These are phyloP conservation scores for Alnus rubra DNA, from an alignment of 306 rosid genomes.

Conservation along the genomic window DNA sequence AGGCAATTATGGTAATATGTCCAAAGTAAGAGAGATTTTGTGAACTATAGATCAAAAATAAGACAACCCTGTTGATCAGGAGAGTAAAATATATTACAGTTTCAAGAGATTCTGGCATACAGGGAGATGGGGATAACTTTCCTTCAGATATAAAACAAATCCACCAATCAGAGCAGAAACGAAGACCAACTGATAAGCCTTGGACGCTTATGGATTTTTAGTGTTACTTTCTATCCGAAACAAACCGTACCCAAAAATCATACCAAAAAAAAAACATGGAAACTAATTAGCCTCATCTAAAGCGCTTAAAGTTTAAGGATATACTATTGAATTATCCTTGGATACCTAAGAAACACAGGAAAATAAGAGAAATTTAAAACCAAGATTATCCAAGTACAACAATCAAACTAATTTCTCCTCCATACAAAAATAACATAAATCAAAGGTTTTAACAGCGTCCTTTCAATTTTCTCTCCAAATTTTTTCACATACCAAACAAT, in stretches of 20 bases:
- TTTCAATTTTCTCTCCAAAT: neutral
- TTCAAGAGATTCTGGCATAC: neutral
- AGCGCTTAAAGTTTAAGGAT: neutral
- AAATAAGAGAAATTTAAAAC: neutral
- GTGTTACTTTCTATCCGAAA: neutral
- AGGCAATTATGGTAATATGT: neutral
- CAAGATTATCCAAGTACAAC: neutral
- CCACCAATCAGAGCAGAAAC: neutral
- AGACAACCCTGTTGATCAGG: neutral
- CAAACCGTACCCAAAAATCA: neutral
- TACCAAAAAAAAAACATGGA: neutral
- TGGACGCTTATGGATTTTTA: neutral
- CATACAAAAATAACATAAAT: neutral
- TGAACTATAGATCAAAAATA: neutral
- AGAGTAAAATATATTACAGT: neutral
- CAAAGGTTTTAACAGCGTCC: no score
- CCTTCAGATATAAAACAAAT: neutral
- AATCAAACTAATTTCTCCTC: neutral
- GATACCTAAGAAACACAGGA: neutral
- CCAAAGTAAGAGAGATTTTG: neutral
- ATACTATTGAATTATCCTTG: neutral
- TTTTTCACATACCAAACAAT: neutral
- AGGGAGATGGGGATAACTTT: neutral
- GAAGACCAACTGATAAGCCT: neutral
- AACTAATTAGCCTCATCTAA: neutral